A percentile compares a stretch with the other conserved stretches of the same genome.
Conservation (phyloP, 495 filamentous ascomycete genomes). For the Xeromyces bisporus region DNA sequence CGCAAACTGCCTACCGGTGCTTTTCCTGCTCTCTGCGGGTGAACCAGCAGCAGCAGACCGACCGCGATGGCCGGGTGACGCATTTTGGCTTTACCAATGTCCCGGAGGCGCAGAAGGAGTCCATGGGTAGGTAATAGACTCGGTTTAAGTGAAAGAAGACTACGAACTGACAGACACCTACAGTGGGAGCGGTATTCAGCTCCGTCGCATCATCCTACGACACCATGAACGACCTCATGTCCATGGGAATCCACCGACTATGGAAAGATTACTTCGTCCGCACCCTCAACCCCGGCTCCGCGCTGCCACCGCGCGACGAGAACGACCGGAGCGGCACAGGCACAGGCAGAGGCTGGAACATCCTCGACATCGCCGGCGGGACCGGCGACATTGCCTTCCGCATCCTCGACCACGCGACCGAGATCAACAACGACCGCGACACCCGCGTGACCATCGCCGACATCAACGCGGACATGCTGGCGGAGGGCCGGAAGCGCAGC, state of each 20-base stretch:
- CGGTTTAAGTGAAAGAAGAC: neutral
- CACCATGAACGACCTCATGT: slow-evolving; percentile 99
- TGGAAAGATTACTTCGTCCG: slow-evolving; percentile 99
- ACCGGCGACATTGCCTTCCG: slow-evolving; percentile 98
- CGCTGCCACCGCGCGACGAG: slow-evolving; percentile 34
- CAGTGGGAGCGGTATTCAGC: slow-evolving; percentile 83
- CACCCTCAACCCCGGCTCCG: slow-evolving; percentile 70
- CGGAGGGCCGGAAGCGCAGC: slow-evolving; percentile 67
- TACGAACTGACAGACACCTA: neutral
- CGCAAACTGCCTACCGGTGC: slow-evolving; percentile 28
- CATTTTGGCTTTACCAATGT: slow-evolving; percentile 92
- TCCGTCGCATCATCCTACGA: slow-evolving; percentile 86
- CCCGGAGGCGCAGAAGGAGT: slow-evolving; percentile 65
- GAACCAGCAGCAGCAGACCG: slow-evolving; percentile 23
- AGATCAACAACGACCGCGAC: slow-evolving; percentile 59
- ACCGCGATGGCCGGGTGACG: slow-evolving; percentile 44
- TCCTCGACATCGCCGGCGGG: slow-evolving; percentile 93
- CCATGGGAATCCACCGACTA: slow-evolving; percentile 83
- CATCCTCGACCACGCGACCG: slow-evolving; percentile 75
- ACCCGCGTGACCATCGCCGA: slow-evolving; percentile 80
- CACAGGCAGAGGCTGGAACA: slow-evolving; percentile 42
- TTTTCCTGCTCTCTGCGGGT: slow-evolving; percentile 36
- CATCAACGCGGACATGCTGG: slow-evolving; percentile 90
- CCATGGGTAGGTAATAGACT: slow-evolving; percentile 35
- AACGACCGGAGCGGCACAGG: too few species aligned